Evolutionary conservation across 1,284 basidiomycete species (phyloP), one percentile per base, ranked within the genome.

Genomic region (Phylloboletellus chloephorus): DNA sequence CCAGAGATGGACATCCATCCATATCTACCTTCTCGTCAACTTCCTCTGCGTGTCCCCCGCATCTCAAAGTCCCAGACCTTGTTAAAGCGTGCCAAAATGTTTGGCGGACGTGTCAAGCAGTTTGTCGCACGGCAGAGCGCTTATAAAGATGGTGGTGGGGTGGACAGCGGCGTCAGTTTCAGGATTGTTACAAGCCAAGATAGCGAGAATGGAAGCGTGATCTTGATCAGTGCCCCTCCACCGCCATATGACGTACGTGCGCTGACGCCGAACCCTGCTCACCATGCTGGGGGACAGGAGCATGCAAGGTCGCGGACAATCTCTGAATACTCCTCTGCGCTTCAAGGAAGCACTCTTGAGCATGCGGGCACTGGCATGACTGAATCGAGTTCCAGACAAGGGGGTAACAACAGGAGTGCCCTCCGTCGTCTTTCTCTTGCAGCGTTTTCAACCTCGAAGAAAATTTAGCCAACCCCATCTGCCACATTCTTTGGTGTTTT

Each of bases 131-230:
- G 58, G 3, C 44, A 43, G 15, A 37, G 22, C 8, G 33, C 26
- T 4, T 37, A 36, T 31, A 48, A 32, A 35, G 39, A 48, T 38
- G 42, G 35, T 38, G 21, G 31, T 23, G 52, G 44, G 30, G 55
- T 58, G 49, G 57, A 58, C 42, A 44, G 45, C 31, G 44, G 36
- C 19, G 39, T 52, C 30, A 49, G 24, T 22, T 49, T 54, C 7
- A 50, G 46, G 28, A 29, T 58, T 15, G 36, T 50, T 39, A 44
- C 58, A 6, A 46, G 34, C 15, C 57, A 47, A 28, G 61, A 60
- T 22, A 64, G 61, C 31, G 61, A 54, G 24, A 46, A 57, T 22
- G 61, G 45, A n/a, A 60, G 58, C 32, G 53, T 63, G 26, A 53
- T 63, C 32, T 30, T 63, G 38, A 60, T 63, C 47, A 47, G 43